Conservation (phyloP, 805 yeast species). For the Nakazawaea anatomiae region DNA sequence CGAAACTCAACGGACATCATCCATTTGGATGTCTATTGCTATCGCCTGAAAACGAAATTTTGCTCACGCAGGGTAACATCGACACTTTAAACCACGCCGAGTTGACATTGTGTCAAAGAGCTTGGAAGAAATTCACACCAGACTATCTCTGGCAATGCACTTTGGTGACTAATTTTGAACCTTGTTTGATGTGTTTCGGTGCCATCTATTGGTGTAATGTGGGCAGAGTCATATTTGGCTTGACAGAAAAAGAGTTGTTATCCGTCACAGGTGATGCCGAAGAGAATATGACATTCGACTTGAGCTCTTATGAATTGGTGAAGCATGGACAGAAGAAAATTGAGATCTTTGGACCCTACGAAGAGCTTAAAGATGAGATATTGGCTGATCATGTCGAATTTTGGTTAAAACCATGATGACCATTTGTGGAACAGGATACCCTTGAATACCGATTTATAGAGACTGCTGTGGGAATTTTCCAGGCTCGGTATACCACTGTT, state of each 20-base stretch:
- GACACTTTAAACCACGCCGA: slow-evolving; percentile 26
- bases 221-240: slow-evolving; percentile 22
- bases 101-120: slow-evolving; percentile 17
- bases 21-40: slow-evolving; percentile 24
- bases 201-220: slow-evolving; percentile 23
- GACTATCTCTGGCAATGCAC: slow-evolving; percentile 23
- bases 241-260: slow-evolving; percentile 16
- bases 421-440: no score
- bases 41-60: slow-evolving; percentile 19
- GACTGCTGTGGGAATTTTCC: no score
- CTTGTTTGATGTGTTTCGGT: slow-evolving; percentile 26
- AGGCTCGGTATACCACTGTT: no score
- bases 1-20: slow-evolving; percentile 18
- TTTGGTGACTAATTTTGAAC: slow-evolving; percentile 24
- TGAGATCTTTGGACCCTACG: slow-evolving; percentile 21
- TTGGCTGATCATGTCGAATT: slow-evolving; percentile 19
- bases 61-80: slow-evolving; percentile 21
- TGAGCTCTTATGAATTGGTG: slow-evolving; percentile 17
- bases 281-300: slow-evolving; percentile 22
- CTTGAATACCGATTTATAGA: no score
- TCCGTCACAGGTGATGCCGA: slow-evolving; percentile 18
- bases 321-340: slow-evolving; percentile 21
- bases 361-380: slow-evolving; percentile 17
- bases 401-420: slow-evolving; percentile 13
- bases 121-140: slow-evolving; percentile 16